phyloP scores from a whole-genome alignment of 306 rosid species.

The Pyrus betulifolia region DNA sequence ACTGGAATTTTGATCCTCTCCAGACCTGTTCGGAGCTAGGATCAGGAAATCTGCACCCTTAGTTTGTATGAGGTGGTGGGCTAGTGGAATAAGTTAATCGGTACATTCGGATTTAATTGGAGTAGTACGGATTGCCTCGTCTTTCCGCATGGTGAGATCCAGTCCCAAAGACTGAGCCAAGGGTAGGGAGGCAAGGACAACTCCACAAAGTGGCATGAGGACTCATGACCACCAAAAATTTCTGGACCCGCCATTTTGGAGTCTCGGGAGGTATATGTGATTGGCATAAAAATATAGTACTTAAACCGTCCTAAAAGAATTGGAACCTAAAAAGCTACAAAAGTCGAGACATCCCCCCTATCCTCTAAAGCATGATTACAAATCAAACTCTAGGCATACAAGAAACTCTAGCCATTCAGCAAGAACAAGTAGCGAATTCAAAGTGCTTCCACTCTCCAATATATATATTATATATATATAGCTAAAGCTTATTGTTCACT shows the following conservation, averaged over 20 bases:
- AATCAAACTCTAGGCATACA: not conserved
- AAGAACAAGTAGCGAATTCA: too few relatives aligned
- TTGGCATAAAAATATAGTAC: too few relatives aligned
- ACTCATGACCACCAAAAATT: too few relatives aligned
- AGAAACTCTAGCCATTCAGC: not conserved
- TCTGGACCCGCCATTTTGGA: not conserved
- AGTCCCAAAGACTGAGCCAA: too few relatives aligned
- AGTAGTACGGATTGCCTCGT: rapidly evolving
- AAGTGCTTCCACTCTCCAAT: not conserved
- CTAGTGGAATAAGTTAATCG: too few relatives aligned
- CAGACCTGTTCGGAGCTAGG: too few relatives aligned
- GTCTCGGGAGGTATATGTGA: too few relatives aligned
- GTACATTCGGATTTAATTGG: too few relatives aligned
- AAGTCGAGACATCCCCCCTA: not conserved
- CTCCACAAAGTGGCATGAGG: not conserved
- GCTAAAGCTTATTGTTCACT: not conserved
- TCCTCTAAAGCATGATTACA: not conserved
- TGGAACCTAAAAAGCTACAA: not conserved
- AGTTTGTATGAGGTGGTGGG: too few relatives aligned
- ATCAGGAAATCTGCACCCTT: too few relatives aligned
- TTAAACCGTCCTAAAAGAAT: not conserved
- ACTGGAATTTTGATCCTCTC: too few relatives aligned
- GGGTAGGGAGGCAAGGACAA: not conserved
- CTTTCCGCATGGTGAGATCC: too few relatives aligned
- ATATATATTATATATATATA: not conserved